Conservation (phyloP, 345 rosid genomes). For the Gossypium longicalyx region DNA sequence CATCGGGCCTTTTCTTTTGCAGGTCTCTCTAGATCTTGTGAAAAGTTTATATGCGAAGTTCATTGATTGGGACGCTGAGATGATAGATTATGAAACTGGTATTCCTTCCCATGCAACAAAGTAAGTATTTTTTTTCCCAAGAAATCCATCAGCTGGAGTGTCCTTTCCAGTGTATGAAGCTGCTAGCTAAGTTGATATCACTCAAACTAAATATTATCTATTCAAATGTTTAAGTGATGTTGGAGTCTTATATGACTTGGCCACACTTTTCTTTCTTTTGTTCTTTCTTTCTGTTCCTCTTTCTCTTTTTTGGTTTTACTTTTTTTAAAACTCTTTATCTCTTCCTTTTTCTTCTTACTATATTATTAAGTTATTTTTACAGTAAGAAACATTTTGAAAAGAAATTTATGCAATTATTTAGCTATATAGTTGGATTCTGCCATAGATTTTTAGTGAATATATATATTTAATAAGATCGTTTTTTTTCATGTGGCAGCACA, state of each 20-base stretch:
- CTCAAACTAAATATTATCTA: background rate
- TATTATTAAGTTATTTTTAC: background rate
- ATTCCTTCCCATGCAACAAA: conserved; percentile 84
- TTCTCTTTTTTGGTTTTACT: background rate
- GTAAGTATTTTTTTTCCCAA: conserved; percentile 39
- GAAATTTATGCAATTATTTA: background rate
- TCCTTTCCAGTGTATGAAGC: background rate
- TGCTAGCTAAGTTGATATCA: background rate
- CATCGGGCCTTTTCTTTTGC: conserved; percentile 28
- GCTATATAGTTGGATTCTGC: background rate
- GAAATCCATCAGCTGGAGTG: conserved; percentile 56
- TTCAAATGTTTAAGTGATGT: conserved; percentile 2
- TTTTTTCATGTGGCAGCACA: conserved; percentile 82
- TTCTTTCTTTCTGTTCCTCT: background rate
- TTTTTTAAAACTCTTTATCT: background rate
- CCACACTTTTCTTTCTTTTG: background rate
- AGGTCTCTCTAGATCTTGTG: conserved; percentile 96
- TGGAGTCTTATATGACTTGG: background rate
- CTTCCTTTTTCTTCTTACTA: background rate
- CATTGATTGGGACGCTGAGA: conserved; percentile 92
- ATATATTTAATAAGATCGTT: background rate
- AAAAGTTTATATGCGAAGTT: conserved; percentile 93
- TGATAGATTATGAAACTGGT: conserved; percentile 79
- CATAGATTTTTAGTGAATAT: background rate
- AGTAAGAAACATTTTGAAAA: background rate